A percentile compares a stretch with the other conserved stretches of the same genome.
These are phyloP conservation scores for Starmerella bacillaris DNA, from an alignment of 805 yeast species.

Conservation along the genomic window DNA sequence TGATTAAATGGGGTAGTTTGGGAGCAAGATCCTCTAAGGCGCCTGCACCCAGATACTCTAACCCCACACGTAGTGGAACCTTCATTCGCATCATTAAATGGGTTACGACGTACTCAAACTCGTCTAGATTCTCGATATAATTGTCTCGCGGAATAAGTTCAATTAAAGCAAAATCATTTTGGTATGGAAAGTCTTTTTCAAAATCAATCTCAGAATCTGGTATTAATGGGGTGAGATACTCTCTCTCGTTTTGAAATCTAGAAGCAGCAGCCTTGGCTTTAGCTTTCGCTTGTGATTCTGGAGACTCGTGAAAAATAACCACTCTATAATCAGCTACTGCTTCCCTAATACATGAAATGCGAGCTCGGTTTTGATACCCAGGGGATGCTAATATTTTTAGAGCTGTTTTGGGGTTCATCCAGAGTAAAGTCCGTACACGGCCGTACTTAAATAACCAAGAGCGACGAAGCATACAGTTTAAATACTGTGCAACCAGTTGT, in stretches of 20 bases:
- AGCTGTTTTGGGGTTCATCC: constrained; percentile 46
- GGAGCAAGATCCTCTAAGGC: constrained; percentile 30
- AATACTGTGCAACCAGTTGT: constrained; percentile 56
- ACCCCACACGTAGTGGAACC: constrained; percentile 29
- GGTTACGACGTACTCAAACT: constrained; percentile 51
- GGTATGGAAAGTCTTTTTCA: constrained; percentile 14
- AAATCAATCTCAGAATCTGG: constrained; percentile 2
- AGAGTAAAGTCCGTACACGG: constrained; percentile 52
- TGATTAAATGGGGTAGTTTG: constrained; percentile 24
- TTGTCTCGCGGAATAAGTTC: constrained; percentile 36
- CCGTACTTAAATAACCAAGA: constrained; percentile 66
- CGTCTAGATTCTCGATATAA: constrained; percentile 31
- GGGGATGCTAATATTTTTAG: constrained; percentile 42
- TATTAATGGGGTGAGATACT: constrained; percentile 11
- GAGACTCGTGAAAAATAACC: no score
- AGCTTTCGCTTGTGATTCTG: constrained; percentile 11
- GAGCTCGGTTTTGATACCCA: constrained; percentile 35
- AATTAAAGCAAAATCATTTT: constrained; percentile 29
- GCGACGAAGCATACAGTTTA: constrained; percentile 44
- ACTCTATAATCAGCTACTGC: constrained; percentile 38
- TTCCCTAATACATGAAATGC: constrained; percentile 48
- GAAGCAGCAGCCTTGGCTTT: constrained; percentile 18
- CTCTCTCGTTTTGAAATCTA: no score
- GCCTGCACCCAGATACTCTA: constrained; percentile 61
- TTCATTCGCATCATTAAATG: constrained; percentile 35